Conservation (phyloP, 1,139 yeast genomes). For the Lodderomyces pseudojiufengensis region DNA sequence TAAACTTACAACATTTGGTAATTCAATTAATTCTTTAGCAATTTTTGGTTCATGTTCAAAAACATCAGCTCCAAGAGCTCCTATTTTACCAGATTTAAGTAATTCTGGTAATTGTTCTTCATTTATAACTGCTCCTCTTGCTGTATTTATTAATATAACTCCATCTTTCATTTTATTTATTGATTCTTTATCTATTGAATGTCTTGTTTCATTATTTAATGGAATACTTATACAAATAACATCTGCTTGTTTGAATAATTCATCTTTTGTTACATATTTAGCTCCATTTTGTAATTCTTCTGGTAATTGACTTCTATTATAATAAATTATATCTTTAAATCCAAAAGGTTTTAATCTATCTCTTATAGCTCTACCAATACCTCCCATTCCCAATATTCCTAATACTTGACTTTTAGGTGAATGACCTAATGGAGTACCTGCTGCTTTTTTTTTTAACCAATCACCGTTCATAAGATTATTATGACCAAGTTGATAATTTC, state of each 20-base stretch:
- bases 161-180: constrained; percentile 61
- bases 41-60: constrained; percentile 79
- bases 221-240: constrained; percentile 63
- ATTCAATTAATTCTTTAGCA: constrained; percentile 49
- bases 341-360: constrained; percentile 64
- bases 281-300: constrained; percentile 57
- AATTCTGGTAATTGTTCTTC: constrained; percentile 60
- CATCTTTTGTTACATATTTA: constrained; percentile 53
- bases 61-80: constrained; percentile 78
- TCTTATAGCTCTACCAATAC: constrained; percentile 68
- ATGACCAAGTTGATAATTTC: constrained; percentile 54
- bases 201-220: constrained; percentile 54
- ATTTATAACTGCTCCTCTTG: constrained; percentile 73
- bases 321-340: constrained; percentile 54
- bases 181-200: constrained; percentile 50
- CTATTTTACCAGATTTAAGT: constrained; percentile 66
- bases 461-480: constrained; percentile 49
- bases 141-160: constrained; percentile 63
- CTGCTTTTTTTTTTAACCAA: constrained; percentile 45
- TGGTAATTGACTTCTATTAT: constrained; percentile 53
- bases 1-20: constrained; percentile 59
- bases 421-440: constrained; percentile 27
- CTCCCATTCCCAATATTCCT: constrained; percentile 75
- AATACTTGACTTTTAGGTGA: constrained; percentile 61
- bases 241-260: constrained; percentile 51